Evolutionary conservation across 345 rosid species (phyloP).

Genomic region (Iberis pinnata): DNA sequence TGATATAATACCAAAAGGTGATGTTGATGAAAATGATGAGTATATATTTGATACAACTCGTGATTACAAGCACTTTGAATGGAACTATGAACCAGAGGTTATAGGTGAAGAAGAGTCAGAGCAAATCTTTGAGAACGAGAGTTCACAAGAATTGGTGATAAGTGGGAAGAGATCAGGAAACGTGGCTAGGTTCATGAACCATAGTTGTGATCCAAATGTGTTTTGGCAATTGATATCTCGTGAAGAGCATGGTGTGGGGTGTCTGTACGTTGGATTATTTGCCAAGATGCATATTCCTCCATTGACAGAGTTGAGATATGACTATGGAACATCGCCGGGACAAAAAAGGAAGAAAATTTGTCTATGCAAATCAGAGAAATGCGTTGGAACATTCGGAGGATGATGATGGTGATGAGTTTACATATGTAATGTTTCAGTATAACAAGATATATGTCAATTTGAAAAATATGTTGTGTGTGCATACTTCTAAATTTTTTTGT

Average conservation of each 20-base stretch:
- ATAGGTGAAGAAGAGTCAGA: constrained; percentile 15
- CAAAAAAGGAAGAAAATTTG: constrained; percentile 30
- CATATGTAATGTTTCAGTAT: too few species aligned
- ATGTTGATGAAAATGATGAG: constrained; percentile 7
- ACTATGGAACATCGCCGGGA: constrained; percentile 36
- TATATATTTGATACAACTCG: constrained; percentile 45
- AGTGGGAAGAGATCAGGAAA: constrained; percentile 59
- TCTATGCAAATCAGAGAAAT: constrained; percentile 45
- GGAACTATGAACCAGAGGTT: constrained; percentile 3
- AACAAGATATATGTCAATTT: too few species aligned
- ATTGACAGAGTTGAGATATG: constrained; percentile 40
- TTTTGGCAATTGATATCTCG: constrained; percentile 55
- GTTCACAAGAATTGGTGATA: constrained; percentile 43
- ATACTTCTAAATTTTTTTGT: too few species aligned
- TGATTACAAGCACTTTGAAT: constrained; percentile 18
- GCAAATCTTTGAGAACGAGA: constrained; percentile 14
- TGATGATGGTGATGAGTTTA: too few species aligned
- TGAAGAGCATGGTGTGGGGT: constrained; percentile 23
- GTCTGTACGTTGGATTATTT: constrained; percentile 32
- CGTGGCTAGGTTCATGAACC: constrained; percentile 80
- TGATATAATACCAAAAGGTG: constrained; percentile 1
- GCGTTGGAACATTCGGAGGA: constrained; percentile 42
- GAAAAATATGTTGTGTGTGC: too few species aligned
- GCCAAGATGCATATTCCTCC: constrained; percentile 46
- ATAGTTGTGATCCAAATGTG: constrained; percentile 64